Percentiles rank a stretch among this genome's conserved stretches.
Conservation (phyloP, 306 rosid species). For the Hippophae rhamnoides region DNA sequence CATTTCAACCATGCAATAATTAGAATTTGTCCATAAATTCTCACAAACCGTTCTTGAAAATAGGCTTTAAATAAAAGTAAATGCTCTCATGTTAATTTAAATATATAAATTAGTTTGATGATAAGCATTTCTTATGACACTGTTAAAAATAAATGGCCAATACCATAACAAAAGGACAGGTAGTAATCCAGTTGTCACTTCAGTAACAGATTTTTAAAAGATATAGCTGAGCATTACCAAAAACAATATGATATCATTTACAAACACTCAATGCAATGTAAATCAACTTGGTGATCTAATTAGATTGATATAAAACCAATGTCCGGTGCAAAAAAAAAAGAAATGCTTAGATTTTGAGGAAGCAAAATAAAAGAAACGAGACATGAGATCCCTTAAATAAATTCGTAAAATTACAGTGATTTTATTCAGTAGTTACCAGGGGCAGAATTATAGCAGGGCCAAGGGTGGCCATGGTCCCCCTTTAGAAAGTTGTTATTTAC, state of each 20-base stretch:
- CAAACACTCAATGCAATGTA: neutral
- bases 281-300: neutral
- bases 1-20: constrained; percentile 22
- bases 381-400: no score
- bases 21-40: constrained; percentile 8
- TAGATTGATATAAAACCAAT: neutral
- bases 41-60: neutral
- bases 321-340: neutral
- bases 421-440: no score
- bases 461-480: no score
- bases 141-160: neutral
- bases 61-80: neutral
- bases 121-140: neutral
- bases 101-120: neutral
- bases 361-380: no score
- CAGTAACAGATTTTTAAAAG: neutral
- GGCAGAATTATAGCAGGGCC: no score
- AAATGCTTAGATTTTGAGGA: neutral
- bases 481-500: no score
- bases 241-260: neutral
- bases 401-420: no score
- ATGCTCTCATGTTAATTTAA: neutral
- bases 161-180: neutral
- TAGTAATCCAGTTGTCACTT: neutral
- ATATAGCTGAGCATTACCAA: neutral